These are phyloP conservation scores for Penicillium angulare DNA, from an alignment of 495 filamentous ascomycete species.

Conservation along the genomic window DNA sequence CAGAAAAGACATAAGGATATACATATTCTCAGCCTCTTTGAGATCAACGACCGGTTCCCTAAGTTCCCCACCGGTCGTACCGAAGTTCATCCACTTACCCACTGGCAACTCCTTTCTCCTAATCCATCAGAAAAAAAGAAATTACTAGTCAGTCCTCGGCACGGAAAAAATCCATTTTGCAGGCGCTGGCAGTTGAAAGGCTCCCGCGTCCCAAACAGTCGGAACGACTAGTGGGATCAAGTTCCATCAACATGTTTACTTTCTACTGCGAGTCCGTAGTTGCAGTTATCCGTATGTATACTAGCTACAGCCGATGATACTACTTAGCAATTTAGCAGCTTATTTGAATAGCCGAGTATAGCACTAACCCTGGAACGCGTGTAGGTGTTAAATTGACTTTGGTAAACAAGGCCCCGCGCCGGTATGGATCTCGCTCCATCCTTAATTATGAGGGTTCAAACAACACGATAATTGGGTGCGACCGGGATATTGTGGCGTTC, in stretches of 20 bases:
- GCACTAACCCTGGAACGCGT: background rate
- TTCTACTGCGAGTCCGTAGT: too few species aligned
- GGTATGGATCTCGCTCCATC: background rate
- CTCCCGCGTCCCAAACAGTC: background rate
- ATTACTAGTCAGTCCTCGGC: background rate
- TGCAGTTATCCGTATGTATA: too few species aligned
- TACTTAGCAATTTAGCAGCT: background rate
- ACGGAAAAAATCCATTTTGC: background rate
- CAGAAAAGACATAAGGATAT: too few species aligned
- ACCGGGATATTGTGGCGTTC: conserved; percentile 23
- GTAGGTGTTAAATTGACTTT: background rate
- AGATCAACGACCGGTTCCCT: background rate
- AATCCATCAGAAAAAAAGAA: too few species aligned
- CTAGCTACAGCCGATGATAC: too few species aligned
- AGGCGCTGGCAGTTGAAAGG: background rate
- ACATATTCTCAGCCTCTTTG: too few species aligned
- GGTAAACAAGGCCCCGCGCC: background rate
- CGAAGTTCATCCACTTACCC: too few species aligned
- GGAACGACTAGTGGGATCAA: background rate
- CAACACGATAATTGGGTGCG: conserved; percentile 1
- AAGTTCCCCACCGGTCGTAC: background rate
- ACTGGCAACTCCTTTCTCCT: too few species aligned
- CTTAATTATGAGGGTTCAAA: background rate
- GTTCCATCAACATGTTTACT: too few species aligned
- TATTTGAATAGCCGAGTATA: background rate